Base-by-base conservation (phyloP, 225 moss, liverwort and hornwort genomes). In the Sphagnum tenellum region DNA sequence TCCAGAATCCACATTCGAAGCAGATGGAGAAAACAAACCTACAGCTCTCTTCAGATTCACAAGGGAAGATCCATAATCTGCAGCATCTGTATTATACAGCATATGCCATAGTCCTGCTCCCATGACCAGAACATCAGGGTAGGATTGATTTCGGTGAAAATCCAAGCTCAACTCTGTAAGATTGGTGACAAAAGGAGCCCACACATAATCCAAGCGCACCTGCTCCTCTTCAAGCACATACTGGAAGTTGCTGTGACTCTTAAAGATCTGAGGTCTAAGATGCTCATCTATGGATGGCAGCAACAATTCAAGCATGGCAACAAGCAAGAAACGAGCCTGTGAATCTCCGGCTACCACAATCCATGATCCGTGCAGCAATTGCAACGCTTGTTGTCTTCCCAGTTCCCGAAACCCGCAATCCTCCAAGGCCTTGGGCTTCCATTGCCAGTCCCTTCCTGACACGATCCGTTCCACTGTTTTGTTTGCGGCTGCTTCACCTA, bases 91-190 rank as follows among this genome's bases (percentile, higher is more conserved):
- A 8, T 68, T 57, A 69, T 90, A 87, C 72, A 98, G 66, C 90
- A 98, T 93, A 48, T 98, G 93, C 98, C 98, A 98, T 46, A 98
- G 77, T 29, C 93, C 98, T 29, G 79, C 87, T 45, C 90, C 79
- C 51, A 82, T 79, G 49, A 98, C 75, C 59, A 98, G 46, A 49
- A 98, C 78, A 62, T 98, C 98, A 6, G 98, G 98, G 59, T 78
- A 75, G 12, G 77, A 73, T 65, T 69, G 65, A 52, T 79, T 73
- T 29, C 66, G 71, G 69, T 78, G 80, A 52, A 76, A 89, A 0
- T 81, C 77, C 11, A 60, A 44, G 2, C 83, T 72, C 62, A 89
- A 69, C 56, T 66, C 64, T 4, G 98, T 93, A 75, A 98, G 67
- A 67, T 98, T 98, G 49, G 52, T 55, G 47, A 74, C 71, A 45